Evolutionary conservation across 208 protist genomes (phyloP).

Genomic region (Blastocrithidia nonstop): DNA sequence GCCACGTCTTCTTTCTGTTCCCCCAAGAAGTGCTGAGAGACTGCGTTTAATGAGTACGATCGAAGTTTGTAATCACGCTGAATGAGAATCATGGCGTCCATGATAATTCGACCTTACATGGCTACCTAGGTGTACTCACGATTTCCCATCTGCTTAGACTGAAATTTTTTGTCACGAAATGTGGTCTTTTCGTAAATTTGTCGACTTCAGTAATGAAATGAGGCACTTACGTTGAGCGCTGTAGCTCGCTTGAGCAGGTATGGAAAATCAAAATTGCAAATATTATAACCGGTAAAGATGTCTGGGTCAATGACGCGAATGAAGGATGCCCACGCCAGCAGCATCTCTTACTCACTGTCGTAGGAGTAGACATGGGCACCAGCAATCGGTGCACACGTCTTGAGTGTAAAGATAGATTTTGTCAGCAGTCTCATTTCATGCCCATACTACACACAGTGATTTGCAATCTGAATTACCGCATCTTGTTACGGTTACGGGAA

Average conservation of each 20-base stretch:
- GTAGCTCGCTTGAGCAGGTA: slow-evolving; percentile 95
- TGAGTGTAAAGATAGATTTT: slow-evolving; percentile 88
- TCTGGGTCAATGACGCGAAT: slow-evolving; percentile 85
- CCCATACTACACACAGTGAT: slow-evolving; percentile 89
- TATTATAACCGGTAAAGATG: slow-evolving; percentile 99
- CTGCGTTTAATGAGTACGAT: slow-evolving; percentile 98
- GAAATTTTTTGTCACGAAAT: slow-evolving; percentile 91
- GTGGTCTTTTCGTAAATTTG: slow-evolving; percentile 80
- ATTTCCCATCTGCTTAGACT: slow-evolving; percentile 95
- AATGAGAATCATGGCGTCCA: slow-evolving; percentile 96
- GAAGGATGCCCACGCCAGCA: slow-evolving; percentile 83
- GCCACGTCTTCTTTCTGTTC: slow-evolving; percentile 99
- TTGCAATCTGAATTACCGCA: slow-evolving; percentile 99
- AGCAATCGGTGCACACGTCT: slow-evolving; percentile 90
- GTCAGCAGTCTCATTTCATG: slow-evolving; percentile 39
- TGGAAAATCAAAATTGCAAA: slow-evolving; percentile 98
- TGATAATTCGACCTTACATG: slow-evolving; percentile 93
- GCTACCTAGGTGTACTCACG: slow-evolving; percentile 96
- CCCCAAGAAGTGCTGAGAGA: slow-evolving; percentile 96
- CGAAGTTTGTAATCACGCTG: slow-evolving; percentile 97
- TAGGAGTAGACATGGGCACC: slow-evolving; percentile 90
- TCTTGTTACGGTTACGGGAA: slow-evolving; percentile 98
- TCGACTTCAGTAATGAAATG: slow-evolving; percentile 85
- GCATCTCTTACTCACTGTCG: slow-evolving; percentile 89
- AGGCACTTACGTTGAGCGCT: slow-evolving; percentile 70